phyloP scores from a whole-genome alignment of 345 rosid genomes.

The Trapa bicornis region DNA sequence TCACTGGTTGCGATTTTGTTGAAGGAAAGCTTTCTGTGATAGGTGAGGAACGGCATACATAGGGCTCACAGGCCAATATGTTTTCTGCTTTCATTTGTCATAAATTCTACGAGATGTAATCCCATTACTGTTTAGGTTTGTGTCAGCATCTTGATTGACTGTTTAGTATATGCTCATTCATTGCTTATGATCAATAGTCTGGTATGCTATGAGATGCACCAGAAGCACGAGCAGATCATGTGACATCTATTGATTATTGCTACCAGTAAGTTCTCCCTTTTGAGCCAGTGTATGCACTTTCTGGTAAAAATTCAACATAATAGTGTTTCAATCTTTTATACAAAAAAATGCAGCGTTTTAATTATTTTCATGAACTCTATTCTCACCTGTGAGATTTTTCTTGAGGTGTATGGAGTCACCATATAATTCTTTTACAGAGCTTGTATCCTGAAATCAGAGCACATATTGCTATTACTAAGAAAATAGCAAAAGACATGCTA shows the following conservation, averaged over 20 bases:
- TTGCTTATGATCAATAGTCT: background rate
- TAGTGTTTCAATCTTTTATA: too few relatives aligned
- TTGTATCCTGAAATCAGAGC: conserved; percentile 55
- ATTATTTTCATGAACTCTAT: background rate
- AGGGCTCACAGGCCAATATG: background rate
- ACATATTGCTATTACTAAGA: conserved; percentile 29
- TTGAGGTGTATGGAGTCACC: conserved; percentile 20
- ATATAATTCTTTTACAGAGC: conserved; percentile 74
- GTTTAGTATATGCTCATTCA: too few relatives aligned
- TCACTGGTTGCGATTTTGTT: conserved; percentile 60
- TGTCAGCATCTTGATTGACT: background rate
- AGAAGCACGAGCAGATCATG: background rate
- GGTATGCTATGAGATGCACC: background rate
- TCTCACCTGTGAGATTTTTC: background rate
- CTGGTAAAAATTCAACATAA: background rate
- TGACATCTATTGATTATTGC: background rate
- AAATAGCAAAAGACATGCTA: conserved; percentile 37
- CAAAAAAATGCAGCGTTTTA: background rate
- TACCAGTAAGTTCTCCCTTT: background rate
- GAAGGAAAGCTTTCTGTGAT: conserved; percentile 66
- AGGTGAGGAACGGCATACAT: conserved; percentile 23
- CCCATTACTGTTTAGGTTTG: background rate
- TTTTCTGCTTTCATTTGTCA: too few relatives aligned
- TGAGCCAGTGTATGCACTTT: background rate
- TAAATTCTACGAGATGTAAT: background rate